phyloP scores from a whole-genome alignment of 2,329 filamentous ascomycete genomes.

The Neoascochyta sp. region DNA sequence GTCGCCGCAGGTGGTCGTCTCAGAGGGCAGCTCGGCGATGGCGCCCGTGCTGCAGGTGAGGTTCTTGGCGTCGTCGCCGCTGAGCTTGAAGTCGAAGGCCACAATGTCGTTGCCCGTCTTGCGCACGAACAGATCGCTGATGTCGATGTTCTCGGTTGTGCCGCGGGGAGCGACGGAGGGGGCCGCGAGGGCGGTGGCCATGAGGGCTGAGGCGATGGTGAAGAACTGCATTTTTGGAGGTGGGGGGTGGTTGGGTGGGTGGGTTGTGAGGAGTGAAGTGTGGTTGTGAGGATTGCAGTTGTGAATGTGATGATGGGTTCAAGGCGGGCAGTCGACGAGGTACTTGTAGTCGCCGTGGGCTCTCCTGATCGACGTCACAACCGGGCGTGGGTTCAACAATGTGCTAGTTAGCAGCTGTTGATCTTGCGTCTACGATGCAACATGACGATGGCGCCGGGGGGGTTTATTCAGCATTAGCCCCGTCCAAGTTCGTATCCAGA shows the following conservation, averaged over 20 bases:
- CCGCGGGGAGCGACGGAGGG: conserved; percentile 9
- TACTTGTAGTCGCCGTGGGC: too few species aligned
- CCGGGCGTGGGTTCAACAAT: too few species aligned
- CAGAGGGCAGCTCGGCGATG: conserved; percentile 11
- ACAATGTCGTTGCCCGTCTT: conserved; percentile 17
- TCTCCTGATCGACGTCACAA: conserved; percentile 6
- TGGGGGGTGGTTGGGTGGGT: neutral
- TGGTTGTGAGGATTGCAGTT: conserved; percentile 3
- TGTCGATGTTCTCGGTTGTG: conserved; percentile 19
- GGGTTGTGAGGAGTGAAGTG: neutral
- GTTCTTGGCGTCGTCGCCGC: conserved; percentile 13
- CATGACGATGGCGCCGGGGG: too few species aligned
- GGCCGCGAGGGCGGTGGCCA: conserved; percentile 16
- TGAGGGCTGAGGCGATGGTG: conserved; percentile 16
- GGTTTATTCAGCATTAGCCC: too few species aligned
- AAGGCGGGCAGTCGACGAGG: too few species aligned
- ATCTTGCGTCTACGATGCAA: too few species aligned
- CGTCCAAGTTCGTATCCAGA: too few species aligned
- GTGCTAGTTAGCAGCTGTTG: too few species aligned
- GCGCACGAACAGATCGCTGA: conserved; percentile 17
- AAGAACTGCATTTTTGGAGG: conserved; percentile 17
- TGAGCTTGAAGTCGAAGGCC: conserved; percentile 18
- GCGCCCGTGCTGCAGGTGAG: conserved; percentile 10
- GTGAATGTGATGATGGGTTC: too few species aligned
- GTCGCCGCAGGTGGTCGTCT: conserved; percentile 12